Conservation (phyloP, 192 early-diverging fungal genomes). For the Neocallimastix lanati region DNA sequence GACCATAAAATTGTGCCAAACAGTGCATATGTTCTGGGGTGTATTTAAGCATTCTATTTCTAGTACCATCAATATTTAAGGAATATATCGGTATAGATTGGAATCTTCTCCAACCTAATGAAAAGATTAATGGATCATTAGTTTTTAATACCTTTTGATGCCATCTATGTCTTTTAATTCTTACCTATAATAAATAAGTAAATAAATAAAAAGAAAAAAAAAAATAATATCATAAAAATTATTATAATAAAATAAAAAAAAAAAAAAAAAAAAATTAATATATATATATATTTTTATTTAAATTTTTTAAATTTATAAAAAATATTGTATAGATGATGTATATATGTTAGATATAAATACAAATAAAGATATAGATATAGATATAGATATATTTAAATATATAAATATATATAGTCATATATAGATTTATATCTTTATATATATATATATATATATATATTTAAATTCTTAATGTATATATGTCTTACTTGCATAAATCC, state of each 20-base stretch:
- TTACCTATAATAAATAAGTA: slow-evolving; percentile 24
- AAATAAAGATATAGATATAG: too few relatives aligned
- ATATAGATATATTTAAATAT: too few relatives aligned
- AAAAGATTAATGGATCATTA: slow-evolving; percentile 93
- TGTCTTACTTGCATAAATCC: slow-evolving; percentile 64
- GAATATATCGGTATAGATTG: slow-evolving; percentile 92
- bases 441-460: too few relatives aligned
- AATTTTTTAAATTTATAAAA: too few relatives aligned
- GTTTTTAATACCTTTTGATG: slow-evolving; percentile 87
- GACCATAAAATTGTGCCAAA: slow-evolving; percentile 81
- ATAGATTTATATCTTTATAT: too few relatives aligned
- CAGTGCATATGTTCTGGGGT: slow-evolving; percentile 99
- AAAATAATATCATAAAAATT: too few relatives aligned
- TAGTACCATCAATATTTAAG: slow-evolving; percentile 61
- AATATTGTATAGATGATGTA: too few relatives aligned
- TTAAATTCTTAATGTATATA: background rate
- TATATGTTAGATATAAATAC: too few relatives aligned
- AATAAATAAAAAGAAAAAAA: background rate
- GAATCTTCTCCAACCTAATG: slow-evolving; percentile 94
- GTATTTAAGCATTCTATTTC: slow-evolving; percentile 97
- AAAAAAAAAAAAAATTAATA: too few relatives aligned
- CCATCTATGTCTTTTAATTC: slow-evolving; percentile 97
- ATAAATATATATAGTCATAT: too few relatives aligned
- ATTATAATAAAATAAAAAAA: too few relatives aligned
- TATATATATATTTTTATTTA: too few relatives aligned